Conservation (phyloP, 345 rosid species). For the Gossypium australe region DNA sequence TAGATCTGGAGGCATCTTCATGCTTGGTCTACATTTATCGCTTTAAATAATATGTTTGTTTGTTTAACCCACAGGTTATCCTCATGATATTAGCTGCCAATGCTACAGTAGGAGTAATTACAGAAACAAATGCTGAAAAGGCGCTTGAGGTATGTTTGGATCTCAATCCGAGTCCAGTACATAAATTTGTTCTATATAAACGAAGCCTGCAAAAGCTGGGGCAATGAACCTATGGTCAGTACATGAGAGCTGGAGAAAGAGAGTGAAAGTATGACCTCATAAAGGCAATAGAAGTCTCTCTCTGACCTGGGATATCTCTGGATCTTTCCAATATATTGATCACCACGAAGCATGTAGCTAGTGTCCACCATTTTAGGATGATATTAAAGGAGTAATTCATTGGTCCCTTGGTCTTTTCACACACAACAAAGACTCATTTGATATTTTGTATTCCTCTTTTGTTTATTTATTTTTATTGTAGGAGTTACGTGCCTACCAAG, state of each 20-base stretch:
- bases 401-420: neutral
- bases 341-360: neutral
- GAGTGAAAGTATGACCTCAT: neutral
- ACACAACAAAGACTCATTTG: neutral
- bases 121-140: constrained; percentile 99
- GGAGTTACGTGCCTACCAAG: constrained; percentile 99
- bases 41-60: constrained; percentile 11
- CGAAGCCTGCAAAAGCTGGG: constrained; percentile 1
- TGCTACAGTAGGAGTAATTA: constrained; percentile 97
- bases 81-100: constrained; percentile 96
- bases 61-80: constrained; percentile 56
- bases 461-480: constrained; percentile 29
- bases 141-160: constrained; percentile 75
- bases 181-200: neutral
- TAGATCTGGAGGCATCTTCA: neutral
- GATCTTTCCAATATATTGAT: neutral
- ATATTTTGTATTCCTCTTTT: neutral
- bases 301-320: neutral
- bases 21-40: constrained; percentile 12
- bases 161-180: constrained; percentile 8
- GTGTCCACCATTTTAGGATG: neutral
- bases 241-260: neutral
- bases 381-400: neutral
- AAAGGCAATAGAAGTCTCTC: neutral
- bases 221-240: neutral